phyloP scores from a whole-genome alignment of 768 basidiomycete species.

The Chalciporus sphaerocephalus region DNA sequence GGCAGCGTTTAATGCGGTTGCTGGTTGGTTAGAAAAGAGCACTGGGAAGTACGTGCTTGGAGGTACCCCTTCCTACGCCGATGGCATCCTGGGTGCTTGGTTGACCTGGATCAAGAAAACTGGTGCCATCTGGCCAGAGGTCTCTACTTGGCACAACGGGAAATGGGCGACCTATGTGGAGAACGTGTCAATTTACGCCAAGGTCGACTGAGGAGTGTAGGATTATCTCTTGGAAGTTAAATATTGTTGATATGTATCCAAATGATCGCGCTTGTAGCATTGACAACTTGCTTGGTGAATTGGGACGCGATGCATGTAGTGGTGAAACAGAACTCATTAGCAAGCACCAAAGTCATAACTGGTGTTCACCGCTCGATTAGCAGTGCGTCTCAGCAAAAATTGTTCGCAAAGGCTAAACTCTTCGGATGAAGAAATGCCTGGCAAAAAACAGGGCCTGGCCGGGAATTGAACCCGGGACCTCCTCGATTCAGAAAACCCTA shows the following conservation, averaged over 20 bases:
- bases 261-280: no score
- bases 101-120: conserved; percentile 34
- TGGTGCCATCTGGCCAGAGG: conserved; percentile 32
- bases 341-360: no score
- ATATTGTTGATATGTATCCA: neutral
- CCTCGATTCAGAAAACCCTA: conserved; percentile 45
- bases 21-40: conserved; percentile 29
- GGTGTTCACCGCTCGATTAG: no score
- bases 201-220: conserved; percentile 6
- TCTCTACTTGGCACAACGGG: conserved; percentile 36
- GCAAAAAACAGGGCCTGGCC: conserved; percentile 40
- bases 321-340: no score
- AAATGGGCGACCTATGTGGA: conserved; percentile 35
- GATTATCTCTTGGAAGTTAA: neutral
- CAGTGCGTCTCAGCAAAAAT: neutral
- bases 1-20: conserved; percentile 24
- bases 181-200: conserved; percentile 32
- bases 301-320: no score
- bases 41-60: conserved; percentile 34
- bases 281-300: neutral
- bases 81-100: conserved; percentile 32
- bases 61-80: conserved; percentile 32
- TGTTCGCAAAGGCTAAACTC: neutral
- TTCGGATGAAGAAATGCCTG: neutral
- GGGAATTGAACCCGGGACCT: conserved; percentile 62